Base-by-base conservation (phyloP, 1,139 yeast species). In the Suhomyces maxii region DNA sequence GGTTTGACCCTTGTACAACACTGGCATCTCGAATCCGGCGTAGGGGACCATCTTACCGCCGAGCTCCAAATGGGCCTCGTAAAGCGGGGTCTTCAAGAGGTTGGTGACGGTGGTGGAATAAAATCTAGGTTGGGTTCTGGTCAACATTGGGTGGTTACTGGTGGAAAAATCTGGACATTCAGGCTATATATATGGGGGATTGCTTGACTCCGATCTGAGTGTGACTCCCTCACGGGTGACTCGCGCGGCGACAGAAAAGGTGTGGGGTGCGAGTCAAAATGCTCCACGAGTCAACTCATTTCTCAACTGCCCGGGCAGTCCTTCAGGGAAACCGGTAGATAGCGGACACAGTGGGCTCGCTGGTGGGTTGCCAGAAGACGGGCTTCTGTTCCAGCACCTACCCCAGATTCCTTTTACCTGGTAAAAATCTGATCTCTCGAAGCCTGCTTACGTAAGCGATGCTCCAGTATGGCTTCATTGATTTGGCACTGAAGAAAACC, bases 1-100 rank as follows among this genome's bases (percentile, higher is more conserved):
- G 4, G 89, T 69, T 67, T 89, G 96, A 18, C 77, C 83, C 55
- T 82, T 79, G 72, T 91, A 93, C 40, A 89, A 69, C 10, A 93
- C 91, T 2, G 99, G 99, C 98, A 93, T 91, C 43, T 85, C 82
- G 62, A 80, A 93, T 13, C 97, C 97, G 26, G 98, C 98, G 68
- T 89, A 93, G 37, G 93, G 95, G 3, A 90, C 98, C 86, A 93
- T 85, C 51, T 88, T 90, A 11, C 91, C 99, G 6, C 91, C 93
- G 42, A 83, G 73, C 49, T 80, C 79, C 34, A 86, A 71, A 63
- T 93, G 98, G 36, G 90, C 77, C 52, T 86, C 90, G 63, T 86
- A 81, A 42, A 93, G 76, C 6, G 98, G 95, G 1, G 99, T 93
- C 60, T 81, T 85, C 50, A 66, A 54, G 32, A 78, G 65, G 32